Conservation (phyloP, 129 eudicot species). For the Saposhnikovia divaricata region DNA sequence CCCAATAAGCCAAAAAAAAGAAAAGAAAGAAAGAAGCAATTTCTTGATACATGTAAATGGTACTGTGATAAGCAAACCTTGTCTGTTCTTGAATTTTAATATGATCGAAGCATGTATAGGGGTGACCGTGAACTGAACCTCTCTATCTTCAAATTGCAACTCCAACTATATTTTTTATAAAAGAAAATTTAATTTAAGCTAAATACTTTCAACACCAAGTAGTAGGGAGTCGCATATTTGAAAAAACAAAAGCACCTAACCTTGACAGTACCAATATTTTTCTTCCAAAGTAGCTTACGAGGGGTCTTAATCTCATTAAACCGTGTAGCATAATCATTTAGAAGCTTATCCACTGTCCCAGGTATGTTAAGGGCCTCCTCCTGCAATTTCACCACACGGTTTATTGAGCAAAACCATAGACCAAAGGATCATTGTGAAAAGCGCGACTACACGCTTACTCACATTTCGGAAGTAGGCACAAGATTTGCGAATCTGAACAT, state of each 20-base stretch:
- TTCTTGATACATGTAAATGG: neutral
- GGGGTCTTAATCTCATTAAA: conserved; percentile 20
- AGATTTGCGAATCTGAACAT: neutral
- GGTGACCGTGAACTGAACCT: conserved; percentile 65
- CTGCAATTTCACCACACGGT: conserved; percentile 34
- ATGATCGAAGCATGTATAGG: conserved; percentile 89
- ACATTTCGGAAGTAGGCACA: neutral
- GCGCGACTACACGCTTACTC: neutral
- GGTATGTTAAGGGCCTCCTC: conserved; percentile 72
- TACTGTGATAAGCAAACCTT: conserved; percentile 30
- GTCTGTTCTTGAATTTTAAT: conserved; percentile 80
- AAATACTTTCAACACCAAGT: neutral
- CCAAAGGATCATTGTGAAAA: neutral
- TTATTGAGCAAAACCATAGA: neutral
- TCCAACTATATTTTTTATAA: conserved; percentile 43
- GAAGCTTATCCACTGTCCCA: conserved; percentile 63
- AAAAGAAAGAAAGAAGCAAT: neutral
- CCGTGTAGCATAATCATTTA: conserved; percentile 77
- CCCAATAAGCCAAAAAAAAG: neutral
- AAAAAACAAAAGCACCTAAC: conserved; percentile 27
- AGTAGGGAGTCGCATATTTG: neutral
- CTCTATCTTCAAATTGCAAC: conserved; percentile 84
- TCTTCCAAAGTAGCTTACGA: too few relatives aligned
- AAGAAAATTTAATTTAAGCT: neutral
- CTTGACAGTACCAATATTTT: conserved; percentile 34